Conservation (phyloP, 164 flowering plant genomes). For the Kalanchoe fedtschenkoi region DNA sequence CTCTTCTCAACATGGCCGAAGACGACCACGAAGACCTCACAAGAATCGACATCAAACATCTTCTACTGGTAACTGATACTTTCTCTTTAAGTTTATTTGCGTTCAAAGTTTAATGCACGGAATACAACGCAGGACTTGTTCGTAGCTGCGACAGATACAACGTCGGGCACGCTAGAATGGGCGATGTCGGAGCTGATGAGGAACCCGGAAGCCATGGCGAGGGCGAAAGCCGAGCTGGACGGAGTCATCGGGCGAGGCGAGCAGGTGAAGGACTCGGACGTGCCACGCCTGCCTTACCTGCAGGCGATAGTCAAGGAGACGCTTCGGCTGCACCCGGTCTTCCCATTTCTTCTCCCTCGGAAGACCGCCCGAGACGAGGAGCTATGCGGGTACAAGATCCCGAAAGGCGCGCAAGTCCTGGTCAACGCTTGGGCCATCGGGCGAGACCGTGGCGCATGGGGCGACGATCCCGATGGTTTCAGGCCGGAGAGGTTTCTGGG, state of each 20-base stretch:
- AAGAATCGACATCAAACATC: slow-evolving; percentile 5
- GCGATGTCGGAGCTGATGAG: slow-evolving; percentile 7
- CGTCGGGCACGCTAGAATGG: slow-evolving; percentile 9
- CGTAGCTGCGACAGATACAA: slow-evolving; percentile 4
- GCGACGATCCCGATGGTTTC: slow-evolving; percentile 8
- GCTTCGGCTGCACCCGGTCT: slow-evolving; percentile 6
- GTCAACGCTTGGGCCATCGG: slow-evolving; percentile 10
- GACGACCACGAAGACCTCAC: slow-evolving; percentile 8
- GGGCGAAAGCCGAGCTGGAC: slow-evolving; percentile 2
- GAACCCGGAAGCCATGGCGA: not conserved
- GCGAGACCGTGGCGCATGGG: slow-evolving; percentile 11
- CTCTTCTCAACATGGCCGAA: slow-evolving; percentile 16
- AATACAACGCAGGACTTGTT: slow-evolving; percentile 5
- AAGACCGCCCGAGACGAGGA: not conserved
- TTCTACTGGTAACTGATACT: slow-evolving; percentile 17
- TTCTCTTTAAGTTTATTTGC: too few relatives aligned
- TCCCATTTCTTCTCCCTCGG: slow-evolving; percentile 9
- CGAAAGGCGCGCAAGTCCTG: slow-evolving; percentile 5
- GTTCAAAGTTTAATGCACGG: too few relatives aligned
- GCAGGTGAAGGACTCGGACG: not conserved
- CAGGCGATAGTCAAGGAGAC: slow-evolving; percentile 10
- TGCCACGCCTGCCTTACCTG: slow-evolving; percentile 7
- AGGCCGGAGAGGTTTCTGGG: slow-evolving; percentile 20
- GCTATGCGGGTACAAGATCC: slow-evolving; percentile 5
- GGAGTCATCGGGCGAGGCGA: slow-evolving; percentile 2